Evolutionary conservation across 306 rosid genomes (phyloP).

Genomic region (Prunus mira): DNA sequence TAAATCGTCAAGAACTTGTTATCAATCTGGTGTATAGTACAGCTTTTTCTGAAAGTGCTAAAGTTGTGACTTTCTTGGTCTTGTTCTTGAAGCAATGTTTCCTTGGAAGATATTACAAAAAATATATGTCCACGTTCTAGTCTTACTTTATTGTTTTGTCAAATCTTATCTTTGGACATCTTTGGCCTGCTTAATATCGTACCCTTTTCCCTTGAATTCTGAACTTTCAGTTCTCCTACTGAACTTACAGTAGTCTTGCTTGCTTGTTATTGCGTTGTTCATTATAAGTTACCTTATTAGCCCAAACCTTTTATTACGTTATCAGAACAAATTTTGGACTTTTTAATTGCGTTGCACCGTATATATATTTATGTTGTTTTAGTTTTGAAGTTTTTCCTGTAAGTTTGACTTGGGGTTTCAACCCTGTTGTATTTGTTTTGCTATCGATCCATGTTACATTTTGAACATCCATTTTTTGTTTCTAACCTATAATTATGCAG

Average conservation of each 20-base stretch:
- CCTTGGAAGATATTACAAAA: not conserved
- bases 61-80: not conserved
- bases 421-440: constrained; percentile 1
- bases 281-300: not conserved
- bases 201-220: no score
- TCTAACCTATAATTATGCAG: constrained; percentile 42
- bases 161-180: no score
- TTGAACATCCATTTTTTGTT: not conserved
- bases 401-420: not conserved
- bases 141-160: no score
- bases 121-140: no score
- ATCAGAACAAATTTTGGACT: not conserved
- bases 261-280: not conserved
- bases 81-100: not conserved
- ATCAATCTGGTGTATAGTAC: not conserved
- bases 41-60: not conserved
- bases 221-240: not conserved
- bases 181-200: no score
- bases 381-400: not conserved
- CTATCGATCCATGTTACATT: not conserved
- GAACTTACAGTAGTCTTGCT: not conserved
- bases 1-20: not conserved
- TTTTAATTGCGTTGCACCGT: not conserved
- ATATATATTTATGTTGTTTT: no score
- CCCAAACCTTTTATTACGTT: not conserved